phyloP scores from a whole-genome alignment of 352 stramenopile species.

The Pythium dissimile region DNA sequence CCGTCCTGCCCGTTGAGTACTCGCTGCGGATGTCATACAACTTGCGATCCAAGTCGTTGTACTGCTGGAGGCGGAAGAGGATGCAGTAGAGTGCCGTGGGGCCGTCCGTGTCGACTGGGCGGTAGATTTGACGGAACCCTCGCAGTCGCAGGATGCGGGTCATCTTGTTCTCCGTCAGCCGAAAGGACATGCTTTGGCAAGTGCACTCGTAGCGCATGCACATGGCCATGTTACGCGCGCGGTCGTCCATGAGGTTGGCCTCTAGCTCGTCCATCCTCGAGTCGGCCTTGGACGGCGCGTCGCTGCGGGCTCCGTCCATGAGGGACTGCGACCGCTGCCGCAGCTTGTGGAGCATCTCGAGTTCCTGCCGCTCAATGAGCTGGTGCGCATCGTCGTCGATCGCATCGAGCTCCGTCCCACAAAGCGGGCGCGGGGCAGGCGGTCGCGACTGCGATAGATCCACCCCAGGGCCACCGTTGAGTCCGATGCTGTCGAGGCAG shows the following conservation, averaged over 20 bases:
- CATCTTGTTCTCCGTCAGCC: constrained; percentile 54
- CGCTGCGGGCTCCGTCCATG: constrained; percentile 7
- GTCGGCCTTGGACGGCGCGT: constrained; percentile 12
- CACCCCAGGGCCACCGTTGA: constrained; percentile 1
- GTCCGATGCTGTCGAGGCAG: constrained; percentile 41
- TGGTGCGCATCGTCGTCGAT: neutral
- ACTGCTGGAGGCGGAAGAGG: constrained; percentile 57
- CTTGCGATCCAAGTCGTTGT: constrained; percentile 69
- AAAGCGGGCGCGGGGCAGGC: neutral
- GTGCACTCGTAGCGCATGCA: constrained; percentile 64
- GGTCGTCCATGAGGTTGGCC: constrained; percentile 69
- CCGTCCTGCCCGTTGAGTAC: constrained; percentile 9
- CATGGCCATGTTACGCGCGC: constrained; percentile 57
- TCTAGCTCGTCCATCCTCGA: constrained; percentile 51
- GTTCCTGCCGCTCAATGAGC: constrained; percentile 11
- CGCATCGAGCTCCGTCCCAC: no score
- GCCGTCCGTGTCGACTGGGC: constrained; percentile 25
- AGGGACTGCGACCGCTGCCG: constrained; percentile 12
- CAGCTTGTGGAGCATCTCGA: constrained; percentile 24
- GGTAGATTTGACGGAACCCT: constrained; percentile 44
- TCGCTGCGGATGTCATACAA: constrained; percentile 55
- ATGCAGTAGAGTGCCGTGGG: constrained; percentile 64
- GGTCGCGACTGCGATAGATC: neutral
- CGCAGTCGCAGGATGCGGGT: constrained; percentile 52
- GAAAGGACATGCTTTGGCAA: constrained; percentile 70